phyloP scores from a whole-genome alignment of 495 filamentous ascomycete genomes.

The Penicillium dipodomyicola region DNA sequence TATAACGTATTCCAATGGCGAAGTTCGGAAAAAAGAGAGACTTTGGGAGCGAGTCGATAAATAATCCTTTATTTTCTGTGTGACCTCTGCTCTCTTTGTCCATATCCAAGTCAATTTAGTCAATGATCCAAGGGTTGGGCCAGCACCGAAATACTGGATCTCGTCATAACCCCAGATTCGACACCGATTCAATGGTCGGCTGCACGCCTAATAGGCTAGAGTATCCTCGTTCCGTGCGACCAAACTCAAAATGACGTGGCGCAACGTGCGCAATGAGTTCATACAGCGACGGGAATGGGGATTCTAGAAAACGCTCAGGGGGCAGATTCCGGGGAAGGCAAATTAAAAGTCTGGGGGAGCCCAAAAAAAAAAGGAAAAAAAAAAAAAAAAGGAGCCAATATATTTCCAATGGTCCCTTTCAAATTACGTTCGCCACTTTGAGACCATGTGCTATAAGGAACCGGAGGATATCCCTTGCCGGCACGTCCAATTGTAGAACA shows the following conservation, averaged over 20 bases:
- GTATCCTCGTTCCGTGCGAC: conserved; percentile 20
- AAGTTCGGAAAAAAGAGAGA: not conserved
- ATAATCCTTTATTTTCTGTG: not conserved
- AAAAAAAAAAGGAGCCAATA: not conserved
- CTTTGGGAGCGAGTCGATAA: not conserved
- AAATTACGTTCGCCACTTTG: not conserved
- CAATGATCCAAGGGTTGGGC: not conserved
- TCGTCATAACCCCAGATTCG: conserved; percentile 19
- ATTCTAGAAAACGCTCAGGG: conserved; percentile 25
- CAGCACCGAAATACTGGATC: conserved; percentile 20
- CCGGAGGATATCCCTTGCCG: conserved; percentile 11
- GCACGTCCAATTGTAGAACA: conserved; percentile 8
- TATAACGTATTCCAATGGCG: not conserved
- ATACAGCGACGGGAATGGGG: conserved; percentile 9
- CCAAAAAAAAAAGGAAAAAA: not conserved
- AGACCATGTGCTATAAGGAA: conserved; percentile 9
- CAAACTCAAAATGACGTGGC: conserved; percentile 30
- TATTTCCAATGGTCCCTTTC: not conserved
- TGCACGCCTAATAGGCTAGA: conserved; percentile 13
- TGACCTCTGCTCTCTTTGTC: not conserved
- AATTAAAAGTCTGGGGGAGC: conserved; percentile 9
- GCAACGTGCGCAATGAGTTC: conserved; percentile 23
- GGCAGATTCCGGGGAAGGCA: conserved; percentile 13
- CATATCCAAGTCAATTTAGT: not conserved
- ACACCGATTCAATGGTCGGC: conserved; percentile 14